phyloP scores from a whole-genome alignment of 2,329 filamentous ascomycete species.

The Neofusicoccum kwambonambiense region DNA sequence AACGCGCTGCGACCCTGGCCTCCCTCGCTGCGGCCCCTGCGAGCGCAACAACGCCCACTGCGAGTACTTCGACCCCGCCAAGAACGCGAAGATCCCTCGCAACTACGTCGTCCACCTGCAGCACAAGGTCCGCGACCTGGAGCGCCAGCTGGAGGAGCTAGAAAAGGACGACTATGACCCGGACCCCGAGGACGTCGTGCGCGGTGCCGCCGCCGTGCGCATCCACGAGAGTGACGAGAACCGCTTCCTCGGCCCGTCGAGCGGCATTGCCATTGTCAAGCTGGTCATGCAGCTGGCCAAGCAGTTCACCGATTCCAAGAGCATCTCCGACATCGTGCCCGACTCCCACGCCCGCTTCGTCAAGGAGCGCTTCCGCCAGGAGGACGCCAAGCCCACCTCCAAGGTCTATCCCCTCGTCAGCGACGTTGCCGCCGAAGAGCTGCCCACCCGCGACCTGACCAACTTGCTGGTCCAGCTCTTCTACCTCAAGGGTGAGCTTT shows the following conservation, averaged over 20 bases:
- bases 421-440: slow-evolving; percentile 70
- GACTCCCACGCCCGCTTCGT: slow-evolving; percentile 66
- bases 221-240: slow-evolving; percentile 84
- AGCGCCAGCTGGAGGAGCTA: slow-evolving; percentile 75
- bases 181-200: slow-evolving; percentile 80
- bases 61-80: slow-evolving; percentile 92
- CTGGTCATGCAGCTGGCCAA: slow-evolving; percentile 96
- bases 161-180: slow-evolving; percentile 71
- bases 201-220: slow-evolving; percentile 80
- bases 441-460: slow-evolving; percentile 72
- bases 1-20: slow-evolving; percentile 88
- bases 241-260: slow-evolving; percentile 88
- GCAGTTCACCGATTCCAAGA: slow-evolving; percentile 84
- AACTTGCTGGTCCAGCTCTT: slow-evolving; percentile 82
- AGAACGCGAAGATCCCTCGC: slow-evolving; percentile 80
- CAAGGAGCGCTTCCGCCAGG: slow-evolving; percentile 65
- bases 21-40: slow-evolving; percentile 89
- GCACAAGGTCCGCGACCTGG: slow-evolving; percentile 77
- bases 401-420: slow-evolving; percentile 92
- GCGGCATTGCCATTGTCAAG: slow-evolving; percentile 91
- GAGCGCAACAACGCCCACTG: slow-evolving; percentile 87
- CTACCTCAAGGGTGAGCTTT: slow-evolving; percentile 69
- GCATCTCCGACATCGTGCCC: slow-evolving; percentile 88
- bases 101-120: slow-evolving; percentile 92
- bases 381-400: slow-evolving; percentile 65